Conservation (phyloP, 176 grass and related monocot species). For the Oryza australiensis region DNA sequence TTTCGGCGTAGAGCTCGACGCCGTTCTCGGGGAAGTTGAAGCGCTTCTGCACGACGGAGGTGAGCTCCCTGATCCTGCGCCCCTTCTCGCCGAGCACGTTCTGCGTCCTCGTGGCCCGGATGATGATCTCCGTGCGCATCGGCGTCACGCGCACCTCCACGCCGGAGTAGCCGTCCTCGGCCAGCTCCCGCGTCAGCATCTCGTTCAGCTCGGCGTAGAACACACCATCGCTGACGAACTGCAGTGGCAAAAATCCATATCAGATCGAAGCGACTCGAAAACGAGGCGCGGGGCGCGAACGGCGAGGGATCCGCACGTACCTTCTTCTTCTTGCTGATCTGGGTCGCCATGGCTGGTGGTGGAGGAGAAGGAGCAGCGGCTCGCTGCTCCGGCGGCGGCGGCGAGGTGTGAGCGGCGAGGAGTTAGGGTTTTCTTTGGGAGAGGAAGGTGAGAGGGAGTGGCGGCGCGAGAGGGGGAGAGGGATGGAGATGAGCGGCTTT, state of each 20-base stretch:
- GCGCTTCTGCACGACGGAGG: constrained; percentile 79
- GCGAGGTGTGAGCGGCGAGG: background rate
- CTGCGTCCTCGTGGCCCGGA: constrained; percentile 75
- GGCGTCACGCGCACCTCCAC: constrained; percentile 76
- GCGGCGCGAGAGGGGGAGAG: constrained; percentile 39
- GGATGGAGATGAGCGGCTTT: background rate
- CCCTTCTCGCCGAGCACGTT: constrained; percentile 83
- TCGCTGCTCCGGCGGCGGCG: constrained; percentile 30
- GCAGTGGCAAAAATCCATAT: background rate
- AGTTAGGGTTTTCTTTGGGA: constrained; percentile 38
- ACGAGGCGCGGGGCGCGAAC: background rate
- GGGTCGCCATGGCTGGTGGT: constrained; percentile 61
- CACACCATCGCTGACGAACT: constrained; percentile 83
- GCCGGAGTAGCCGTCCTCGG: constrained; percentile 78
- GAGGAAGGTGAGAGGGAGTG: background rate
- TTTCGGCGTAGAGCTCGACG: constrained; percentile 78
- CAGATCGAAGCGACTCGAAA: constrained; percentile 13
- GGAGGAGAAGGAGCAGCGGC: constrained; percentile 21
- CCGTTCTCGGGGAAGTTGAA: constrained; percentile 85
- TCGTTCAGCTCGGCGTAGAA: constrained; percentile 86
- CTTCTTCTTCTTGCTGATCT: constrained; percentile 99
- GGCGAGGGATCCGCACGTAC: constrained; percentile 33
- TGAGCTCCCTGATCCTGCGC: constrained; percentile 76
- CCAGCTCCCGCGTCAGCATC: constrained; percentile 75
- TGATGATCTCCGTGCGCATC: constrained; percentile 88